Evolutionary conservation across 495 filamentous ascomycete species (phyloP).

Genomic region (Aspergillus egyptiacus): DNA sequence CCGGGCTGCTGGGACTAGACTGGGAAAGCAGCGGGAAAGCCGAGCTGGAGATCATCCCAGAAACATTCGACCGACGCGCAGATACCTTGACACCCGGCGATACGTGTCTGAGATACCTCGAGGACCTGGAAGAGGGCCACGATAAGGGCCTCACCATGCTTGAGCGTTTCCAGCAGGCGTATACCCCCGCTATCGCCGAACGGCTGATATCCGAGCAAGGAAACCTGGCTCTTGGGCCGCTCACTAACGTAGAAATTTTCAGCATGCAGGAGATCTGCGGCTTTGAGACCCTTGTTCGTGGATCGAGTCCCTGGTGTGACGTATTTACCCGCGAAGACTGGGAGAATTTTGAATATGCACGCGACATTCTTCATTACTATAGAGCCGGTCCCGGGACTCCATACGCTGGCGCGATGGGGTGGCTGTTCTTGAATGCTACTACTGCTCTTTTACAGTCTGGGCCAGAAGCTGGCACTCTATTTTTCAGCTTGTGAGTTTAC

Average conservation of each 20-base stretch:
- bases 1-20: slow-evolving; percentile 51
- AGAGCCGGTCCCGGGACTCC: slow-evolving; percentile 53
- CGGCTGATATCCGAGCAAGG: slow-evolving; percentile 35
- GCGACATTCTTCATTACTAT: slow-evolving; percentile 57
- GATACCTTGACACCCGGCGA: slow-evolving; percentile 56
- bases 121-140: slow-evolving; percentile 43
- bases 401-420: slow-evolving; percentile 54
- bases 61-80: slow-evolving; percentile 41
- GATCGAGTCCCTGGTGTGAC: slow-evolving; percentile 52
- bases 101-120: slow-evolving; percentile 48
- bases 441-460: slow-evolving; percentile 43
- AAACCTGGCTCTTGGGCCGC: slow-evolving; percentile 33
- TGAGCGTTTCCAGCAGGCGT: slow-evolving; percentile 40
- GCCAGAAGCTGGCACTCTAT: slow-evolving; percentile 43
- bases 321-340: slow-evolving; percentile 53
- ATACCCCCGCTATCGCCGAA: slow-evolving; percentile 41
- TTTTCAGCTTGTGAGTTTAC: slow-evolving; percentile 51
- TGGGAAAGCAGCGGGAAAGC: slow-evolving; percentile 34
- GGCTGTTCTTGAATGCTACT: slow-evolving; percentile 58
- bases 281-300: slow-evolving; percentile 51
- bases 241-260: slow-evolving; percentile 46
- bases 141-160: slow-evolving; percentile 45
- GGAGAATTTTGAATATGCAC: slow-evolving; percentile 54
- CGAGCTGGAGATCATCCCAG: slow-evolving; percentile 47
- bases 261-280: slow-evolving; percentile 60